Percentiles rank a stretch among this genome's conserved stretches.
phyloP scores from a whole-genome alignment of 257 asterid genomes.

The Capsicum pubescens region DNA sequence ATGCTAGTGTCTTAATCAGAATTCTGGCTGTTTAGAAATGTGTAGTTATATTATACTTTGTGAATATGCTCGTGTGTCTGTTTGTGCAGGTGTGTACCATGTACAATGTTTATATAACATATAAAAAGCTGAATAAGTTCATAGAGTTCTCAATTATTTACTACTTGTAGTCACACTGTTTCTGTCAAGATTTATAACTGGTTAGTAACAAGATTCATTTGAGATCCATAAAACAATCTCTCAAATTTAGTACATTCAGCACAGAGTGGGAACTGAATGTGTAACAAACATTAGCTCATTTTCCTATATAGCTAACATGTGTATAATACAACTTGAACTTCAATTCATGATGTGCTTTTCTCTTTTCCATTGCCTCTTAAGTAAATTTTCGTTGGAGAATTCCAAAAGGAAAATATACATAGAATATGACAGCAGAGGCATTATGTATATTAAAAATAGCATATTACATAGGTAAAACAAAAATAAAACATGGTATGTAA shows the following conservation, averaged over 20 bases:
- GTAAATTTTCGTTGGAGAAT: background rate
- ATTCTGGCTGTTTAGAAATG: background rate
- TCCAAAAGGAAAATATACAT: background rate
- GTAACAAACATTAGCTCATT: background rate
- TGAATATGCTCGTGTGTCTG: background rate
- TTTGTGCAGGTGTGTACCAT: background rate
- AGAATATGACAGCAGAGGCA: background rate
- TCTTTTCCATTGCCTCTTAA: background rate
- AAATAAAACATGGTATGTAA: background rate
- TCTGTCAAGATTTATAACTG: background rate
- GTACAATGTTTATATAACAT: background rate
- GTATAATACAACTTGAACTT: background rate
- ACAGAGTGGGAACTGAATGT: constrained; percentile 3
- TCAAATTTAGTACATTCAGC: background rate
- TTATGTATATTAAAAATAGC: background rate
- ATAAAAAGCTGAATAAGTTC: background rate
- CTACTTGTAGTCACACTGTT: background rate
- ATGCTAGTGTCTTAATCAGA: background rate
- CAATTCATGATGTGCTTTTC: background rate
- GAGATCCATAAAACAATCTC: no score
- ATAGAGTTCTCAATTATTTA: background rate
- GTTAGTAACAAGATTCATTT: background rate
- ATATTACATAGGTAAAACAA: background rate
- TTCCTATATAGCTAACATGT: background rate
- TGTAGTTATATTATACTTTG: background rate